Conservation (phyloP, 148 eudicot genomes). For the Linanthus parryae region DNA sequence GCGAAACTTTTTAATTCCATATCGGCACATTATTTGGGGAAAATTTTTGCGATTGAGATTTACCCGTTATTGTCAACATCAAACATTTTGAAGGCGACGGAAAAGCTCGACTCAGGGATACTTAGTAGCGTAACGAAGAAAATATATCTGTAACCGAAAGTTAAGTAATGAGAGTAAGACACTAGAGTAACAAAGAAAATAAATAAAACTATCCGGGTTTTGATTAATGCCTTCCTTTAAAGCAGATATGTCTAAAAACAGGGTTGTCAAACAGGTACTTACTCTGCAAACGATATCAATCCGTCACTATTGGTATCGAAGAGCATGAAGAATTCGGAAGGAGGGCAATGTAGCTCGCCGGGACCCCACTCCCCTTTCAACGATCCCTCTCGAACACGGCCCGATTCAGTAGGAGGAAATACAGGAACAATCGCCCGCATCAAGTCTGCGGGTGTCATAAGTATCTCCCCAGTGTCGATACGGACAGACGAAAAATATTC, state of each 20-base stretch:
- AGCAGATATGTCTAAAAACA: not conserved
- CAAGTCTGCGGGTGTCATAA: conserved; percentile 82
- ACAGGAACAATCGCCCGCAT: conserved; percentile 91
- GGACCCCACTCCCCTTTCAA: conserved; percentile 57
- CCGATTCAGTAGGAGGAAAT: conserved; percentile 75
- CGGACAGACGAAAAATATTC: conserved; percentile 77
- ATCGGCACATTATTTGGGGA: too few relatives aligned
- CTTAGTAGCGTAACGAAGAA: conserved; percentile 62
- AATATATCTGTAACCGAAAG: not conserved
- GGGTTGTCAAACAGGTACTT: conserved; percentile 14
- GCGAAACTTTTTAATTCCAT: not conserved
- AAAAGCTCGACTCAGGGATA: conserved; percentile 72
- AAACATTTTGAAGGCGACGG: conserved; percentile 86
- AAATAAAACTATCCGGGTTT: too few relatives aligned
- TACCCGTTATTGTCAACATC: conserved; percentile 74
- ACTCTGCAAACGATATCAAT: conserved; percentile 85
- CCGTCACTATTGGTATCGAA: conserved; percentile 82
- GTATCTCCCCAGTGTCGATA: conserved; percentile 44
- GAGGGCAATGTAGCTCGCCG: conserved; percentile 57
- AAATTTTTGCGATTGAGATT: not conserved
- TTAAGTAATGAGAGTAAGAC: not conserved
- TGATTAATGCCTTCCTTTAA: not conserved
- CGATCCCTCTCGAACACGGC: conserved; percentile 56
- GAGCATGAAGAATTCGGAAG: conserved; percentile 85
- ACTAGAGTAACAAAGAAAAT: not conserved